A percentile compares a stretch with the other conserved stretches of the same genome.
These are phyloP conservation scores for Dipteronia dyeriana DNA, from an alignment of 345 rosid species.

Conservation along the genomic window DNA sequence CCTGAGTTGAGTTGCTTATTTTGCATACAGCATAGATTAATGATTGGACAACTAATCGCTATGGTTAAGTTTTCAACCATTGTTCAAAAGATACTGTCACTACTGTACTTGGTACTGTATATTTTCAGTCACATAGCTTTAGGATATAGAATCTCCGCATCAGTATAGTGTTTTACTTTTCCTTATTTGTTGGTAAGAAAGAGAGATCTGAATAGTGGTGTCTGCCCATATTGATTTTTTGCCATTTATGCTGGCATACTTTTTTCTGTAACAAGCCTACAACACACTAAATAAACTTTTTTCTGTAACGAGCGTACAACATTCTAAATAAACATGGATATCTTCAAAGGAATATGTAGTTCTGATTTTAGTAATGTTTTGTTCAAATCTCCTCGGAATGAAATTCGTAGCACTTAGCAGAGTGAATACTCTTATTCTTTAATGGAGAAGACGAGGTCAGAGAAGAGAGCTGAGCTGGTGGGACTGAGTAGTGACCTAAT, in stretches of 20 bases:
- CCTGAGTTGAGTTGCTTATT: conserved; percentile 1
- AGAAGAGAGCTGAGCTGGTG: too few species aligned
- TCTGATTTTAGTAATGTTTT: not conserved
- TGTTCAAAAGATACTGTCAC: not conserved
- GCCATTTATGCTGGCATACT: not conserved
- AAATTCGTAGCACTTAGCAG: not conserved
- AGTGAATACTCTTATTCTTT: not conserved
- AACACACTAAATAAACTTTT: not conserved
- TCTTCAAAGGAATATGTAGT: not conserved
- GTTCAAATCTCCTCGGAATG: not conserved
- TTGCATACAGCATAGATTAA: not conserved
- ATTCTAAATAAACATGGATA: not conserved
- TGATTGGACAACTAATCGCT: not conserved
- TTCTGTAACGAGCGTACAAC: not conserved
- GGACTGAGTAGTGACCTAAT: too few species aligned
- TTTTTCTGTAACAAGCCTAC: not conserved
- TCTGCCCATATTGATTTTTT: not conserved
- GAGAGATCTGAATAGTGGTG: not conserved
- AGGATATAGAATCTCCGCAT: not conserved
- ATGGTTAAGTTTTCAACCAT: not conserved
- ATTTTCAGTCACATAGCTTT: not conserved
- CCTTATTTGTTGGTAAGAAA: not conserved
- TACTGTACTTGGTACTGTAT: not conserved
- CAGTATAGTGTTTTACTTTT: not conserved
- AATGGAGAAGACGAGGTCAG: too few species aligned